Conservation (phyloP, 495 filamentous ascomycete genomes). For the Penicillium coffeae region DNA sequence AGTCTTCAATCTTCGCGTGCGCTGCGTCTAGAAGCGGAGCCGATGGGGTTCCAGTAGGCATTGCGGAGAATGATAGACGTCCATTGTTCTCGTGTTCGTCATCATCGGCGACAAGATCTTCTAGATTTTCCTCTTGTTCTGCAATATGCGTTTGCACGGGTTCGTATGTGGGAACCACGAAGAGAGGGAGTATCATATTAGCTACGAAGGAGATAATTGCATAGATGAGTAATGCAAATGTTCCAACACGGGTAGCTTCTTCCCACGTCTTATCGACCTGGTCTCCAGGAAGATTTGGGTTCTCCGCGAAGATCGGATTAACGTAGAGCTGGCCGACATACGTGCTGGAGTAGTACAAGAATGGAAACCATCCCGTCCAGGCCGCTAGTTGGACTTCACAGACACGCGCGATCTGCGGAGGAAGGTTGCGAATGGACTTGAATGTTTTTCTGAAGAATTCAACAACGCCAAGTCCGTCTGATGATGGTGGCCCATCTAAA, state of each 20-base stretch:
- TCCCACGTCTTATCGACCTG: conserved; percentile 79
- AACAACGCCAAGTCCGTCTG: conserved; percentile 59
- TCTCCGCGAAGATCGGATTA: conserved; percentile 68
- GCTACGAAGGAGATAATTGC: conserved; percentile 74
- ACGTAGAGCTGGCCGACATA: conserved; percentile 89
- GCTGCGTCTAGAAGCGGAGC: conserved; percentile 27
- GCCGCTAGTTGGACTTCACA: conserved; percentile 85
- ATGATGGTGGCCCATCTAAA: conserved; percentile 57
- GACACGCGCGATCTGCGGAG: conserved; percentile 74
- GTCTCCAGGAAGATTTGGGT: conserved; percentile 69
- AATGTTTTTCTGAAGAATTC: conserved; percentile 76
- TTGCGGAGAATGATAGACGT: conserved; percentile 30
- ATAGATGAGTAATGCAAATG: conserved; percentile 82
- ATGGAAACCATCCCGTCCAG: conserved; percentile 95
- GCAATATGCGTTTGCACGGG: conserved; percentile 5
- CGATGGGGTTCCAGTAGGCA: conserved; percentile 22
- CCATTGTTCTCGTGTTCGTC: conserved; percentile 20
- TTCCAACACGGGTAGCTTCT: conserved; percentile 73
- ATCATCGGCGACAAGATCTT: conserved; percentile 1
- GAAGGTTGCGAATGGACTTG: conserved; percentile 68
- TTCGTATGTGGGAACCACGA: conserved; percentile 71
- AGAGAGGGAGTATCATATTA: conserved; percentile 76
- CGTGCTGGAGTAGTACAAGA: conserved; percentile 88
- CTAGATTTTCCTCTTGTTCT: not conserved
- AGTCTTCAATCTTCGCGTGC: conserved; percentile 1